Base-by-base conservation (phyloP, 2,329 filamentous ascomycete genomes). In the Myotisia sp. region DNA sequence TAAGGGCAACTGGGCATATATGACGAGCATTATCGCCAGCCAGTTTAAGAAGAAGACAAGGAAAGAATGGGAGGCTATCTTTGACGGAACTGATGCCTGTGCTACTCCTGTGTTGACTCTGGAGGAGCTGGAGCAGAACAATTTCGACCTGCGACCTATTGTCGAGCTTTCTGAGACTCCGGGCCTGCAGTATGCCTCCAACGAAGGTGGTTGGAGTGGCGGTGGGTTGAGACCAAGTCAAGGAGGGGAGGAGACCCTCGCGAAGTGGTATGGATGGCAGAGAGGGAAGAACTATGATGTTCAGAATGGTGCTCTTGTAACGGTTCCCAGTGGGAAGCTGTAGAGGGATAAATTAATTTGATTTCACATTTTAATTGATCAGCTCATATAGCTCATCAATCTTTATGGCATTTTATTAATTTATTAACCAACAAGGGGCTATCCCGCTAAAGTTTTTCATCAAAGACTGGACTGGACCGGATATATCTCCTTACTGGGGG, bases 21-120 rank as follows among this genome's bases (percentile, higher is more conserved):
- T 94, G 46, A 67, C 68, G 33, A 49, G 57, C 1, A 52, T 73
- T 2, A 78, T 92, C 44, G 67, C 67, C 2, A 52, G 51, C 3
- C 64, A 62, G 0, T 94, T 95, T 55, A 72, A 67, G 52, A 56
- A 62, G 28, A 83, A 75, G 59, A 79, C 78, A 3, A 68, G 86
- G 21, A 51, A 57, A 0, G 78, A 92, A 53, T 95, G 87, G 87
- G 87, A 93, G 57, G 52, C 40, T 3, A 63, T 92, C 4, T 95
- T 94, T 52, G 82, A 92, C 52, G 82, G 80, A 7, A 90, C 81
- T 0, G 87, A 95, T 59, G 87, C 87, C 1, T 95, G 87, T 55
- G 84, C 79, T 42, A 84, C 82, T n/a, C 87, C 87, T 0, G 81
- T 95, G 1, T 62, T 93, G 26, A 76, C 75, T 21, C 81, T 84